These are phyloP conservation scores for Pezicula neosporulosa DNA, from an alignment of 2,329 filamentous ascomycete species.

Conservation along the genomic window DNA sequence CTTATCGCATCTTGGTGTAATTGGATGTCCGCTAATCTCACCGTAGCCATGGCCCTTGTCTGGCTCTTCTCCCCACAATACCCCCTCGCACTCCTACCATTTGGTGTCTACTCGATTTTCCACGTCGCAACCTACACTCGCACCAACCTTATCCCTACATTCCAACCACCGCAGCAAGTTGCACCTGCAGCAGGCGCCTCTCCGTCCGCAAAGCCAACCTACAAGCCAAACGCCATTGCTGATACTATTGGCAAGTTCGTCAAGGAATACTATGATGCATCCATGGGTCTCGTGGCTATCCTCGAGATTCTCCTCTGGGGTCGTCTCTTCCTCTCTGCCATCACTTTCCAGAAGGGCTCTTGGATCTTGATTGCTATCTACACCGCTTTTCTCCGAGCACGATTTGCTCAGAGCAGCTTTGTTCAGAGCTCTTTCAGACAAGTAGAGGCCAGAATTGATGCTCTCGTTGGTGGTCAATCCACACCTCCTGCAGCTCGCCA, in stretches of 20 bases:
- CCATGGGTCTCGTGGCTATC: slow-evolving; percentile 87
- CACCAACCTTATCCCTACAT: slow-evolving; percentile 84
- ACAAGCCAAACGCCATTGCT: slow-evolving; percentile 52
- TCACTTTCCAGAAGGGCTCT: slow-evolving; percentile 85
- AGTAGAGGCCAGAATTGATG: slow-evolving; percentile 73
- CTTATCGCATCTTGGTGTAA: slow-evolving; percentile 10
- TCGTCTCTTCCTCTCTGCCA: slow-evolving; percentile 74
- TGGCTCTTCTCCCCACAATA: slow-evolving; percentile 94
- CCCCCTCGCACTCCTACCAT: slow-evolving; percentile 85
- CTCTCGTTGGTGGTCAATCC: slow-evolving; percentile 79
- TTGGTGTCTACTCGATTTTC: slow-evolving; percentile 96
- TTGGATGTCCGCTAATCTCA: slow-evolving; percentile 14
- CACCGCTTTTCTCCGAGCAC: slow-evolving; percentile 86
- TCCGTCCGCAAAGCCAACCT: slow-evolving; percentile 54
- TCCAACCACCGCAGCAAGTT: slow-evolving; percentile 63
- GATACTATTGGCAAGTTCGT: slow-evolving; percentile 90
- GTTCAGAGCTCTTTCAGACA: slow-evolving; percentile 80
- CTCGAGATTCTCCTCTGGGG: slow-evolving; percentile 88
- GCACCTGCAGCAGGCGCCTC: slow-evolving; percentile 51
- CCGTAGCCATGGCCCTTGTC: slow-evolving; percentile 80
- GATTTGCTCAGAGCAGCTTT: slow-evolving; percentile 86
- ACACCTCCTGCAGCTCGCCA: slow-evolving; percentile 77
- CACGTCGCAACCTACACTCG: slow-evolving; percentile 96
- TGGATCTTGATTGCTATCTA: slow-evolving; percentile 87
- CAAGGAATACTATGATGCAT: slow-evolving; percentile 95